Evolutionary conservation across 306 rosid species (phyloP), one percentile per base, ranked within the genome.

Genomic region (Mimosa bimucronata): DNA sequence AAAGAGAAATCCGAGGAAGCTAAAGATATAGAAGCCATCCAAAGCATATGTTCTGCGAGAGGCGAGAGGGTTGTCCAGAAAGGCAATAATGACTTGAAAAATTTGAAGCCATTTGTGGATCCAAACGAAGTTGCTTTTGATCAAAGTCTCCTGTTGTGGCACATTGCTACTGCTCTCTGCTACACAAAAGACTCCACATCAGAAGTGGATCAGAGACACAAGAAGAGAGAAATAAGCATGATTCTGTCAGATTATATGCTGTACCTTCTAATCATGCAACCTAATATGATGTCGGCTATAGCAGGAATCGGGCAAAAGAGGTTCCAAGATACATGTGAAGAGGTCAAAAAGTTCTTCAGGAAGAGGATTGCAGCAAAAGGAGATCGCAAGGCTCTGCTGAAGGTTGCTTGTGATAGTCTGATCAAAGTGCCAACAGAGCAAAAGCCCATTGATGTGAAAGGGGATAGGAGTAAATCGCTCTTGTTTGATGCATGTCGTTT

Each of bases 321-420:
- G 25, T 77, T 77, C 28, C 75, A 53, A 38, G 81, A 78, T 44
- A 79, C 82, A 1, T 79, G 82, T 70, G 82, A 68, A 1, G 77
- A 79, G 46, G 77, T 71, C 45, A 42, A 15, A 12, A 60, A 19
- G 7, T 79, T 71, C 75, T 70, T 60, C 1, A 69, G 6, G 3
- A 68, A 19, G 18, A 37, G 9, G 57, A 1, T 50, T 16, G 2
- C 21, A 50, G 57, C n/a, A 18, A 0, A 5, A 50, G 23, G 9
- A 0, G 23, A 50, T 50, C 0, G 18, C 0, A 7, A 29, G 6
- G 9, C 28, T 10, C 4, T 9, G 19, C 3, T 11, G 37, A 58
- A 12, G 1, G n/a, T n/a, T n/a, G 83, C 83, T 0, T 80, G 48
- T 15, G 0, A 0, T 0, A 9, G 1, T 41, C 29, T 80, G 16